Evolutionary conservation across 2,329 filamentous ascomycete species (phyloP).

Genomic region (Nemania abortiva): DNA sequence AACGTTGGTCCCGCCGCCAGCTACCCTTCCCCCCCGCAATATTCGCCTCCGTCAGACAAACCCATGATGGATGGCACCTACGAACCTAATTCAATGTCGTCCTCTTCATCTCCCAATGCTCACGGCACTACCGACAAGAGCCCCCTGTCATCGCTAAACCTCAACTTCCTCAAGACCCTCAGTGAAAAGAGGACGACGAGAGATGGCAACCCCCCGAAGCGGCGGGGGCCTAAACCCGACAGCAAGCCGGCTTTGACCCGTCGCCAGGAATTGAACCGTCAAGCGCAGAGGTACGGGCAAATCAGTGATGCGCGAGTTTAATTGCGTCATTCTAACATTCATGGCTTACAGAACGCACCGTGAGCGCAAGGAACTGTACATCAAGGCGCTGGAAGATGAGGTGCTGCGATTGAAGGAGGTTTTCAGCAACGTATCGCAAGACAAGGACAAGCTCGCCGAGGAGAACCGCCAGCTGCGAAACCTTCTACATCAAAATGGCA

Average conservation of each 20-base stretch:
- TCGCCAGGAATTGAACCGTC: conserved; percentile 92
- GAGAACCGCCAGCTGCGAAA: conserved; percentile 82
- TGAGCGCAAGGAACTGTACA: conserved; percentile 95
- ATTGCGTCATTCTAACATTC: conserved; percentile 30
- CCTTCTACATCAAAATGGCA: conserved; percentile 66
- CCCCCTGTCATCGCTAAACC: conserved; percentile 61
- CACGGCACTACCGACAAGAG: conserved; percentile 48
- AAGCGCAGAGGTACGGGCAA: conserved; percentile 84
- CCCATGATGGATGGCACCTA: conserved; percentile 51
- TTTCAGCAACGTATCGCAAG: conserved; percentile 78
- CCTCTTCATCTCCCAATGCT: conserved; percentile 59
- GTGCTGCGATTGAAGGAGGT: conserved; percentile 88
- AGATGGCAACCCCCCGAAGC: conserved; percentile 89
- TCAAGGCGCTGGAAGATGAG: conserved; percentile 92
- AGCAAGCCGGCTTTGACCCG: conserved; percentile 93
- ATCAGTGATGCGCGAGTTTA: conserved; percentile 3
- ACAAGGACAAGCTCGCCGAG: conserved; percentile 79
- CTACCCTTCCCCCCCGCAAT: conserved; percentile 55
- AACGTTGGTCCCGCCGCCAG: conserved; percentile 52
- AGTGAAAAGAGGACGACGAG: conserved; percentile 82
- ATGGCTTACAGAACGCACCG: conserved; percentile 81
- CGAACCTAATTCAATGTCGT: conserved; percentile 58
- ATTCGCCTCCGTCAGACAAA: conserved; percentile 50
- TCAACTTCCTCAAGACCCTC: conserved; percentile 74
- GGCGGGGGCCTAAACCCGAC: conserved; percentile 94